phyloP scores from a whole-genome alignment of 1,139 yeast genomes.

The Saccharomyces hybrid region DNA sequence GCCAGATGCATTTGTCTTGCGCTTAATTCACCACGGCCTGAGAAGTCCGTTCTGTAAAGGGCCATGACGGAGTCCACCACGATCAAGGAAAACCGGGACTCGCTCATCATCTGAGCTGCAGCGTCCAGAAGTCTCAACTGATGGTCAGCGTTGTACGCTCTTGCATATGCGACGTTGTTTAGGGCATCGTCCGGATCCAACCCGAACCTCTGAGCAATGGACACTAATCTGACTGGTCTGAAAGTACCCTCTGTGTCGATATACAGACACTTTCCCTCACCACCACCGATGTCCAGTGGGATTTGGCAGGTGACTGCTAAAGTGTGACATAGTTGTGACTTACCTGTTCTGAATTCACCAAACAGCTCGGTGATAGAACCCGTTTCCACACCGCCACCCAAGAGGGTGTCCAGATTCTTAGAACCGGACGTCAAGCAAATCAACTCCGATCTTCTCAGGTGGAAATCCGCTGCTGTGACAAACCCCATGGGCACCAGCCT shows the following conservation, averaged over 20 bases:
- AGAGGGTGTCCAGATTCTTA: constrained; percentile 80
- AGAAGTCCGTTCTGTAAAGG: constrained; percentile 85
- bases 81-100: constrained; percentile 70
- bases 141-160: constrained; percentile 96
- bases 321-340: constrained; percentile 94
- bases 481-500: constrained; percentile 92
- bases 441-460: constrained; percentile 79
- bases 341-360: constrained; percentile 98
- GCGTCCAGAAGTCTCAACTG: constrained; percentile 78
- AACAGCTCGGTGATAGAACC: constrained; percentile 95
- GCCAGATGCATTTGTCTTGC: constrained; percentile 96
- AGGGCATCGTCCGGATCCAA: constrained; percentile 90
- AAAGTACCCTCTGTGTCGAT: constrained; percentile 99
- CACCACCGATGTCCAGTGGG: constrained; percentile 98
- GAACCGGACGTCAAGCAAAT: constrained; percentile 95
- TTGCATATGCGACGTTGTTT: constrained; percentile 94
- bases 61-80: constrained; percentile 97
- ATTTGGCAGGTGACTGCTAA: constrained; percentile 94
- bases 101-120: constrained; percentile 96
- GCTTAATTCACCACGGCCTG: constrained; percentile 93
- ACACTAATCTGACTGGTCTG: constrained; percentile 81
- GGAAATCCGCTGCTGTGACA: constrained; percentile 95
- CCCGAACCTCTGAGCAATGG: constrained; percentile 89
- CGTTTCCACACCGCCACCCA: constrained; percentile 97
- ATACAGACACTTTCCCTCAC: constrained; percentile 94